Evolutionary conservation across 805 yeast species (phyloP).

Genomic region (Kodamaea lidongshanica): DNA sequence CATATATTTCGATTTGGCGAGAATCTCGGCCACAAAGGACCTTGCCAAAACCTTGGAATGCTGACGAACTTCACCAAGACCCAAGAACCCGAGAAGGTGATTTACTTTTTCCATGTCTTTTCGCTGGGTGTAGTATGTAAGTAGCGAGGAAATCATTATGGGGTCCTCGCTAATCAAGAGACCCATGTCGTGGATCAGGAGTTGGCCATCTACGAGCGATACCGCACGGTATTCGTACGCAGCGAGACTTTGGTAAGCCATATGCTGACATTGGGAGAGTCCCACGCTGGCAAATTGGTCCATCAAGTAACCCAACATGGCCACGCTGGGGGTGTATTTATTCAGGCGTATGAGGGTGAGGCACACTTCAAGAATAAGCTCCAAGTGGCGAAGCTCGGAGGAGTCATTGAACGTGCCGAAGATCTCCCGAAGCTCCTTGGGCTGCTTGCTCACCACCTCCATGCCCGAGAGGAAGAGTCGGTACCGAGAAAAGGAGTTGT

Average conservation of each 20-base stretch:
- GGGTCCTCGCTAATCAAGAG: slow-evolving; percentile 25
- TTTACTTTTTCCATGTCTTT: slow-evolving; percentile 16
- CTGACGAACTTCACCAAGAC: slow-evolving; percentile 19
- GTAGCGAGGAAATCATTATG: slow-evolving; percentile 20
- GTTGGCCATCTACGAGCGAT: not conserved
- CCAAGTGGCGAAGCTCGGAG: too few species aligned
- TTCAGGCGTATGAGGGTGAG: slow-evolving; percentile 4
- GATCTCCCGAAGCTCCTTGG: not conserved
- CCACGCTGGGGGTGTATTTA: slow-evolving; percentile 19
- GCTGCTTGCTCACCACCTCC: not conserved
- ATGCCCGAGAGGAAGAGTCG: too few species aligned
- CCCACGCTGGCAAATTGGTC: slow-evolving; percentile 19
- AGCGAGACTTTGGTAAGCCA: slow-evolving; percentile 23
- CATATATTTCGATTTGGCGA: slow-evolving; percentile 26
- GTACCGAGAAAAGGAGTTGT: too few species aligned
- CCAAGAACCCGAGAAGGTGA: slow-evolving; percentile 22
- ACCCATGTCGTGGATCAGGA: not conserved
- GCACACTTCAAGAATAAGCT: slow-evolving; percentile 1
- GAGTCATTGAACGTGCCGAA: not conserved
- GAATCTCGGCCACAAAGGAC: slow-evolving; percentile 17
- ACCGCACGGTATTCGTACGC: slow-evolving; percentile 15
- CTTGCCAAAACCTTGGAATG: slow-evolving; percentile 16
- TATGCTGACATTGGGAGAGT: slow-evolving; percentile 21
- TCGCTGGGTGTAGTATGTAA: slow-evolving; percentile 20
- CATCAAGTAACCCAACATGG: slow-evolving; percentile 20